Evolutionary conservation across 1,284 basidiomycete genomes (phyloP).

Genomic region (Ganoderma sp.): DNA sequence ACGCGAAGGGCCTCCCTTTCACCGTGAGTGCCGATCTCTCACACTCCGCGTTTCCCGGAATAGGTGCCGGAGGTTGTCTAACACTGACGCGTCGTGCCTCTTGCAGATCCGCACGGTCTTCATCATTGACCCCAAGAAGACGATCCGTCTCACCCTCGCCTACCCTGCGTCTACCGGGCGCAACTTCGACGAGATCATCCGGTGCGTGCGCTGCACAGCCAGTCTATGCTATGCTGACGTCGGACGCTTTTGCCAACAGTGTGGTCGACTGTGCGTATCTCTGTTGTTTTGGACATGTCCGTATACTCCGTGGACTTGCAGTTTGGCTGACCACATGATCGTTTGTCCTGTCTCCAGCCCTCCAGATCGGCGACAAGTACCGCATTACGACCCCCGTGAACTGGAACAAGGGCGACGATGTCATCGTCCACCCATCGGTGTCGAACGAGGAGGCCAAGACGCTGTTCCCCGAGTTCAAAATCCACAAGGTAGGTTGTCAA

Average conservation of each 20-base stretch:
- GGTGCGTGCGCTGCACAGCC: conserved; percentile 50
- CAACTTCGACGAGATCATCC: conserved; percentile 89
- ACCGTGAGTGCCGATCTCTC: conserved; percentile 54
- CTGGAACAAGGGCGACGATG: conserved; percentile 93
- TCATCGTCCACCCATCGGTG: conserved; percentile 94
- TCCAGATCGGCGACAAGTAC: conserved; percentile 95
- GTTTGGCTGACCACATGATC: conserved; percentile 10
- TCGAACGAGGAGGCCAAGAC: conserved; percentile 87
- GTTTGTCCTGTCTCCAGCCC: conserved; percentile 49
- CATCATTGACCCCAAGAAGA: conserved; percentile 91
- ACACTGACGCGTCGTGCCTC: not conserved
- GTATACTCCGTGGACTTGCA: not conserved
- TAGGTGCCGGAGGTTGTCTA: too few species aligned
- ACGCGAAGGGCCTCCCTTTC: conserved; percentile 88
- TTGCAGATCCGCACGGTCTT: conserved; percentile 92
- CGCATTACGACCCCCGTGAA: conserved; percentile 87
- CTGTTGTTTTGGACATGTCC: not conserved
- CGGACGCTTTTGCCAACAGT: conserved; percentile 34
- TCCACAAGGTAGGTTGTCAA: conserved; percentile 62
- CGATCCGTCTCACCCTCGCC: conserved; percentile 86
- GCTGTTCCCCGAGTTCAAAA: conserved; percentile 78
- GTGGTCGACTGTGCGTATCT: conserved; percentile 67
- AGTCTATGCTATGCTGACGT: conserved; percentile 25
- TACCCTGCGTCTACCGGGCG: conserved; percentile 90
- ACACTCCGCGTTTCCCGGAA: conserved; percentile 9